Evolutionary conservation across 495 filamentous ascomycete genomes (phyloP).

Genomic region (Rostrohypoxylon terebratum): DNA sequence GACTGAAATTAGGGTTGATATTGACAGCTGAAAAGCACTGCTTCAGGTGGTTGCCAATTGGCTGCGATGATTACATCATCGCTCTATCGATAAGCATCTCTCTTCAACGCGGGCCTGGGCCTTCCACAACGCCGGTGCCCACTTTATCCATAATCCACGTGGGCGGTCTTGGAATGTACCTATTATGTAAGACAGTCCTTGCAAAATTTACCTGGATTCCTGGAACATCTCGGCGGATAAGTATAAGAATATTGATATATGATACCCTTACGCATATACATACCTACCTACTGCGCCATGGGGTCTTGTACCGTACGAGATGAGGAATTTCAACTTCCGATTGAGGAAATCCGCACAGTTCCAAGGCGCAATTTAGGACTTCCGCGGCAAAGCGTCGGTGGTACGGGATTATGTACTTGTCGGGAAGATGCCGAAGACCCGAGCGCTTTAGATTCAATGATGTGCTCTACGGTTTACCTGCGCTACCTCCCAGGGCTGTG

Average conservation of each 20-base stretch:
- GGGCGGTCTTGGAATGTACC: neutral
- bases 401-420: conserved; percentile 3
- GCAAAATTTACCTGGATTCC: neutral
- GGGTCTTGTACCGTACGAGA: neutral
- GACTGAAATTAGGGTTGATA: conserved; percentile 2
- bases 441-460: conserved; percentile 8
- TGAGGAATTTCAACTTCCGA: conserved; percentile 21
- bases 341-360: conserved; percentile 17
- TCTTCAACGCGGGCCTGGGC: no score
- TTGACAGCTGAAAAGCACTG: neutral
- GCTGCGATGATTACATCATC: conserved; percentile 19
- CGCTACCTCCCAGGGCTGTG: neutral
- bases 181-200: neutral
- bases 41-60: conserved; percentile 6
- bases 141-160: neutral
- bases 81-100: neutral
- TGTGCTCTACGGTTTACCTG: no score
- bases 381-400: conserved; percentile 13
- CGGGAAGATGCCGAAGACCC: conserved; percentile 23
- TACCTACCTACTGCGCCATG: neutral
- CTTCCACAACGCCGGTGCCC: neutral
- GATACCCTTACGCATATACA: neutral
- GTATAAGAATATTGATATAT: no score
- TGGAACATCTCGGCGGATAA: neutral
- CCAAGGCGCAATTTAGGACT: neutral